A percentile compares a stretch with the other conserved stretches of the same genome.
Evolutionary conservation across 2,329 filamentous ascomycete species (phyloP).

Genomic region (Colletotrichum sp.): DNA sequence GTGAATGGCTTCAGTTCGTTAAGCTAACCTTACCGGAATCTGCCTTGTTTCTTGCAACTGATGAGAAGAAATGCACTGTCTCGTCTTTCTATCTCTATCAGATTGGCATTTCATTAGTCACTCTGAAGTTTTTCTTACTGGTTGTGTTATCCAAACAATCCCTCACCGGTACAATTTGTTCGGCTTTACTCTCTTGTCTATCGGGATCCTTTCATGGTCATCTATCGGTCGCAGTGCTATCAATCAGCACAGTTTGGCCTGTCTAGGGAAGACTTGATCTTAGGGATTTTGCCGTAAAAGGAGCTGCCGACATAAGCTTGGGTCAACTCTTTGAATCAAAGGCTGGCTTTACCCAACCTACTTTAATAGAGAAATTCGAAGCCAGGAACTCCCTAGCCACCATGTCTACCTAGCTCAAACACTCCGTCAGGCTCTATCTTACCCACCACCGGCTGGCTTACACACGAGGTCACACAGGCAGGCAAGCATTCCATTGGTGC

Average conservation of each 20-base stretch:
- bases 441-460: too few relatives aligned
- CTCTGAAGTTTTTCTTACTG: rapidly evolving
- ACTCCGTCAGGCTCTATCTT: too few relatives aligned
- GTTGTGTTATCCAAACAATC: rapidly evolving
- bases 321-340: rapidly evolving
- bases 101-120: not conserved
- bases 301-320: too few relatives aligned
- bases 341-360: too few relatives aligned
- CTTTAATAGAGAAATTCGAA: too few relatives aligned
- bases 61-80: not conserved
- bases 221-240: not conserved
- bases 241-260: too few relatives aligned
- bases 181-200: rapidly evolving
- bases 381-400: too few relatives aligned
- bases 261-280: too few relatives aligned
- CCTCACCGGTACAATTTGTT: not conserved
- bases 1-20: not conserved
- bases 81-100: not conserved
- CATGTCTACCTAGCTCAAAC: too few relatives aligned
- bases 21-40: not conserved
- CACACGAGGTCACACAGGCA: too few relatives aligned
- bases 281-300: rapidly evolving
- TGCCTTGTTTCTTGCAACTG: not conserved
- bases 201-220: not conserved
- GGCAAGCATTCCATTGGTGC: rapidly evolving